A percentile compares a stretch with the other conserved stretches of the same genome.
These are phyloP conservation scores for Ceratobasidium sp. DNA, from an alignment of 1,284 basidiomycete genomes.

Conservation along the genomic window DNA sequence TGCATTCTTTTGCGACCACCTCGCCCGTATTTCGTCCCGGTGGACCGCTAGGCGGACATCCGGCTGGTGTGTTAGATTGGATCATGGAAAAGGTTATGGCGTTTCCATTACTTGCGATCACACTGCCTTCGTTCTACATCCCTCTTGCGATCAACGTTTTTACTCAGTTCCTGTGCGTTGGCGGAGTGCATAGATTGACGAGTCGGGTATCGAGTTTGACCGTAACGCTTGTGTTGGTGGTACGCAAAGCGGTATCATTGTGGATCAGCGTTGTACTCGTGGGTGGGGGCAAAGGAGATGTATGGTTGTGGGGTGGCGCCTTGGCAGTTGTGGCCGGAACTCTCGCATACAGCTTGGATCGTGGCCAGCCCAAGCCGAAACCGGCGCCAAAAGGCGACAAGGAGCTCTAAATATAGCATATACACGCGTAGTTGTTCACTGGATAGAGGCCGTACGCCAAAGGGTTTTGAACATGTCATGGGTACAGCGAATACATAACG, in stretches of 20 bases:
- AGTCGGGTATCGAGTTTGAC: constrained; percentile 81
- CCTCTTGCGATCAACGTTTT: constrained; percentile 82
- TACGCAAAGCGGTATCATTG: constrained; percentile 89
- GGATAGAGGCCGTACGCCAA: constrained; percentile 14
- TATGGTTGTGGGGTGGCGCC: constrained; percentile 63
- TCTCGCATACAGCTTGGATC: constrained; percentile 71
- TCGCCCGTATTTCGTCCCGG: constrained; percentile 22
- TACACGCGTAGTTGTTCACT: not conserved
- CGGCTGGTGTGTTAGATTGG: not conserved
- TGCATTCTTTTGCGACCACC: constrained; percentile 14
- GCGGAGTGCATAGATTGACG: constrained; percentile 90
- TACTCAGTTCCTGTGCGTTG: constrained; percentile 90
- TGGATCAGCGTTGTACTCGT: constrained; percentile 76
- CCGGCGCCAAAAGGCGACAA: constrained; percentile 26
- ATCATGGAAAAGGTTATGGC: constrained; percentile 47
- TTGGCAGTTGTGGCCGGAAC: constrained; percentile 79
- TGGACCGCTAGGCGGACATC: constrained; percentile 14
- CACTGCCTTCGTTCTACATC: constrained; percentile 74
- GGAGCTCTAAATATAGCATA: constrained; percentile 21
- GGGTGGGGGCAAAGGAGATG: constrained; percentile 55
- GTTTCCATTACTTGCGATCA: constrained; percentile 53
- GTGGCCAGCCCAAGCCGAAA: constrained; percentile 12
- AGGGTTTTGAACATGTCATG: constrained; percentile 28
- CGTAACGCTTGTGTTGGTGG: constrained; percentile 89
- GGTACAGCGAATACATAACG: constrained; percentile 40